Percentiles rank a stretch among this genome's conserved stretches.
phyloP scores from a whole-genome alignment of 140 eudicot species.

The Anethum foeniculum region DNA sequence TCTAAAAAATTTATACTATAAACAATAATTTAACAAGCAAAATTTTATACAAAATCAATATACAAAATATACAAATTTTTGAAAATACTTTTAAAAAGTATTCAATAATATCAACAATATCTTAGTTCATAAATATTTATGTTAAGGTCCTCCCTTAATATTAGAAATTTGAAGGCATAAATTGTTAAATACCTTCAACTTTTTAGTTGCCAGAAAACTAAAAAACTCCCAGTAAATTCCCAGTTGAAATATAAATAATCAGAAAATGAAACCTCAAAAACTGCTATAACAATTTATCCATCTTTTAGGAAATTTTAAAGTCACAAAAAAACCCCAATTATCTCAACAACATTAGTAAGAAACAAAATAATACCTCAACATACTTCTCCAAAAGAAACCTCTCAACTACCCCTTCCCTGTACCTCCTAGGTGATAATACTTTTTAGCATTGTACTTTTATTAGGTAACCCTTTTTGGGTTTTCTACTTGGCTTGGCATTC shows the following conservation, averaged over 20 bases:
- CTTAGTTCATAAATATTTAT: too few species aligned
- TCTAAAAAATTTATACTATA: too few species aligned
- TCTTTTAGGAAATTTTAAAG: background rate
- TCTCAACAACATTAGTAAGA: background rate
- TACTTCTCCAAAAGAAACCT: background rate
- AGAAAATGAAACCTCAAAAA: background rate
- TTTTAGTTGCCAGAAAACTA: background rate
- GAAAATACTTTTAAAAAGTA: too few species aligned
- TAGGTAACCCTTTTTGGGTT: conserved; percentile 22
- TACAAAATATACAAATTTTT: too few species aligned
- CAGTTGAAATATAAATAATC: background rate
- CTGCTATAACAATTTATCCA: conserved; percentile 5
- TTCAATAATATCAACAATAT: too few species aligned
- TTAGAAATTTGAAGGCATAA: too few species aligned
- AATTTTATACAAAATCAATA: too few species aligned
- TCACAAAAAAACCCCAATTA: background rate
- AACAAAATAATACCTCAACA: background rate
- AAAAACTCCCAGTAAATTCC: too few species aligned
- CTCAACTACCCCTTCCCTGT: conserved; percentile 5
- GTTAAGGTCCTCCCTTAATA: too few species aligned
- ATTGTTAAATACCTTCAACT: background rate
- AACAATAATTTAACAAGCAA: too few species aligned
- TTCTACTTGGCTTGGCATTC: conserved; percentile 16
- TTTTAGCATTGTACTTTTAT: conserved; percentile 24
- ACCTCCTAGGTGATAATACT: conserved; percentile 18